Evolutionary conservation across 1,284 basidiomycete species (phyloP), one percentile per base, ranked within the genome.

Genomic region (Inonotus hispidus): DNA sequence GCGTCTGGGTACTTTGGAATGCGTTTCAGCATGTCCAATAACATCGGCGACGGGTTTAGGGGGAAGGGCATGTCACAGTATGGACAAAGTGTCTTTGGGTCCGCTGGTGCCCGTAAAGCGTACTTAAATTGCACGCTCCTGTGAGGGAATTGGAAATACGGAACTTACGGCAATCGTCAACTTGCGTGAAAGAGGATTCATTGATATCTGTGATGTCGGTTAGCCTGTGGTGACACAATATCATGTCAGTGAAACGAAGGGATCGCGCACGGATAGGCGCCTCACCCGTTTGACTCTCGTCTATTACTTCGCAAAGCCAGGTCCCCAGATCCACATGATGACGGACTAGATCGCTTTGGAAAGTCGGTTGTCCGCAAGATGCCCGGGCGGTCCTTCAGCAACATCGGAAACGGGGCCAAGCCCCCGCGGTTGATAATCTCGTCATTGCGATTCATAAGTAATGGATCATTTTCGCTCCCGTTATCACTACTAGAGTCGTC

Each of bases 21-120:
- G 73, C 70, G 1, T 73, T 71, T 45, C 4, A 92, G 76, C n/a
- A 92, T 75, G 2, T 73, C 72, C 14, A 68, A 66, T n/a, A 92
- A 75, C 29, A 79, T 72, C 1, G 83, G 80, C 0, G 89, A 88
- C 2, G 86, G 87, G 2, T 77, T 72, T 1, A 75, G 62, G 2
- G 90, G 91, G 6, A 91, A 76, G 0, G 73, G 77, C 37, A 82
- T 79, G 66, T 93, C 90, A 65, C 90, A 93, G 71, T 85, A 93
- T 0, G 90, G 89, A 67, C 90, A 93, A 1, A 92, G 71, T 0
- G 77, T 83, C 4, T 75, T 76, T 6, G 87, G 87, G 65, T 91
- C 88, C 16, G 77, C 71, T 37, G 21, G 10, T 25, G 25, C 27
- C 32, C 32, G 6, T 16, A 21, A n/a, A 7, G 56, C 8, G 32